phyloP scores from a whole-genome alignment of 345 rosid species.

The Erysimum cheiranthoides region DNA sequence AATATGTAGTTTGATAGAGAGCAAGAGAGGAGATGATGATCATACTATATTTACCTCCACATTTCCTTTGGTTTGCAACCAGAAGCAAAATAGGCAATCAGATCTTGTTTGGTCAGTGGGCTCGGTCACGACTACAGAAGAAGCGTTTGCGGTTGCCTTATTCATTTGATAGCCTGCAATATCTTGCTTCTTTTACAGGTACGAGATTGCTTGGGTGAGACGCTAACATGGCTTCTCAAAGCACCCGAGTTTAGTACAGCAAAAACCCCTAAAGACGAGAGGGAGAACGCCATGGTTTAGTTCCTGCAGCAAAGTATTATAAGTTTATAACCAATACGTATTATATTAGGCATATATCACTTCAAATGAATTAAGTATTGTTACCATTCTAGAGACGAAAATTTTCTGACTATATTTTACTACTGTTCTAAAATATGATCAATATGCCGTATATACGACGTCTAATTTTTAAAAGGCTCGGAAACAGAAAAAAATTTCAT shows the following conservation, averaged over 20 bases:
- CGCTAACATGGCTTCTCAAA: conserved; percentile 32
- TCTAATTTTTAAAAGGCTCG: too few species aligned
- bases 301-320: conserved; percentile 29
- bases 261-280: too few species aligned
- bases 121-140: conserved; percentile 57
- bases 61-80: conserved; percentile 87
- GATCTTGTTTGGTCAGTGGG: conserved; percentile 85
- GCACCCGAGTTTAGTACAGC: conserved; percentile 40
- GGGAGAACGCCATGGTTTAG: conserved; percentile 53
- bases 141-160: conserved; percentile 68
- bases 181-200: conserved; percentile 41
- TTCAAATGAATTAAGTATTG: too few species aligned
- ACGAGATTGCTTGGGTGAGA: conserved; percentile 46
- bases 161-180: conserved; percentile 39
- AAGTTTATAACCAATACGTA: too few species aligned
- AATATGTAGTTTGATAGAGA: neutral
- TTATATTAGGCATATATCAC: too few species aligned
- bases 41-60: conserved; percentile 69
- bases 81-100: conserved; percentile 75
- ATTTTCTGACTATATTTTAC: too few species aligned
- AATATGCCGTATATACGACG: too few species aligned
- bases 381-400: too few species aligned
- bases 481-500: too few species aligned
- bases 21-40: neutral
- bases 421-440: too few species aligned